phyloP scores from a whole-genome alignment of 768 basidiomycete genomes.

The Pleurotus pulmonarius region DNA sequence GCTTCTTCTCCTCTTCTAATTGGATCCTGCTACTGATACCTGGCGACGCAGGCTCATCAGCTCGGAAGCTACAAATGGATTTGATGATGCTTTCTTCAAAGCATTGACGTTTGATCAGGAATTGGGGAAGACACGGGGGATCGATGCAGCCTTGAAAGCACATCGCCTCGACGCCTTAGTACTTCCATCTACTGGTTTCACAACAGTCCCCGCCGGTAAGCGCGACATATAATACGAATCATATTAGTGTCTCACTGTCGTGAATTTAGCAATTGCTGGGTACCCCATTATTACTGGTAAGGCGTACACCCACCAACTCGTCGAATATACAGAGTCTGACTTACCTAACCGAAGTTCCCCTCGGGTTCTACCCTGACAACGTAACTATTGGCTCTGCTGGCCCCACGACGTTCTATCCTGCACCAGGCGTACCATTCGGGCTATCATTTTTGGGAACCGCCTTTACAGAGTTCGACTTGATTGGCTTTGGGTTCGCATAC shows the following conservation, averaged over 20 bases:
- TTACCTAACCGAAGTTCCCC: slow-evolving; percentile 48
- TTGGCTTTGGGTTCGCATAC: slow-evolving; percentile 59
- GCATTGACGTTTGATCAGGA: slow-evolving; percentile 42
- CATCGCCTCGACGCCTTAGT: slow-evolving; percentile 50
- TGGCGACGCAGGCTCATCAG: slow-evolving; percentile 27
- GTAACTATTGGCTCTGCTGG: slow-evolving; percentile 35
- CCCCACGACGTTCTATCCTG: slow-evolving; percentile 39
- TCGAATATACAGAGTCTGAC: slow-evolving; percentile 30
- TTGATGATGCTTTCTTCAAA: slow-evolving; percentile 39
- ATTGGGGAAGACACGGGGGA: slow-evolving; percentile 47
- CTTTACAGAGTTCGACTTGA: slow-evolving; percentile 54
- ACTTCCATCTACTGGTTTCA: slow-evolving; percentile 39
- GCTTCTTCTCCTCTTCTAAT: slow-evolving; percentile 18
- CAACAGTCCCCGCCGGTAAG: slow-evolving; percentile 34
- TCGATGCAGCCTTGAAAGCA: slow-evolving; percentile 46
- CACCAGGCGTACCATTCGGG: slow-evolving; percentile 59
- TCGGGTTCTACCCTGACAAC: slow-evolving; percentile 54
- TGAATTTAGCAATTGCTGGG: slow-evolving; percentile 49
- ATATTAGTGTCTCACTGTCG: too few species aligned
- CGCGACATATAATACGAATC: too few species aligned
- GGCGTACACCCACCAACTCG: neutral
- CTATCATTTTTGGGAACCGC: slow-evolving; percentile 60
- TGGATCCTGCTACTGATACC: slow-evolving; percentile 24
- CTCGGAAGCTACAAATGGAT: slow-evolving; percentile 35
- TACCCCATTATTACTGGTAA: slow-evolving; percentile 43